Percentiles rank a stretch among this genome's conserved stretches.
These are phyloP conservation scores for Alternaria arborescens DNA, from an alignment of 2,329 filamentous ascomycete genomes.

Conservation along the genomic window DNA sequence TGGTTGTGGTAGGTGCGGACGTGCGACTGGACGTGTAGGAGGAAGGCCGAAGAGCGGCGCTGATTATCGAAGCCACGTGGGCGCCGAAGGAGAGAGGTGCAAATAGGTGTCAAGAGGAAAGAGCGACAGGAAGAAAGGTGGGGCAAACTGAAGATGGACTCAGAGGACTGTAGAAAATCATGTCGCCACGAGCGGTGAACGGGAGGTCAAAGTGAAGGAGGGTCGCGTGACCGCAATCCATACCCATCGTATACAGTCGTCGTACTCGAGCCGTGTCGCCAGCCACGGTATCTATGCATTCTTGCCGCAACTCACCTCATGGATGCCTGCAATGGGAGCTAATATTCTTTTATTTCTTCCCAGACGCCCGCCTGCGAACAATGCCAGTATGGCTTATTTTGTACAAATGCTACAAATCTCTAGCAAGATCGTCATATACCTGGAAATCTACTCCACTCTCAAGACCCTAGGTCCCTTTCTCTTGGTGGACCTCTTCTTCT, in stretches of 20 bases:
- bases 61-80: constrained; percentile 9
- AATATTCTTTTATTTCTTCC: constrained; percentile 39
- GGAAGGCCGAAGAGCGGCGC: constrained; percentile 20
- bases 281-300: background rate
- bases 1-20: constrained; percentile 23
- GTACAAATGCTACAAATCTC: constrained; percentile 37
- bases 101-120: background rate
- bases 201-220: constrained; percentile 22
- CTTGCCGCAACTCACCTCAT: constrained; percentile 6
- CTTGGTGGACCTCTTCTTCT: constrained; percentile 81
- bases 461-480: constrained; percentile 76
- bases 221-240: background rate
- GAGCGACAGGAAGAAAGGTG: constrained; percentile 1
- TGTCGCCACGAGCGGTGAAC: background rate
- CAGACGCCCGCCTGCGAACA: constrained; percentile 38
- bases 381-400: constrained; percentile 32
- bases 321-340: constrained; percentile 4
- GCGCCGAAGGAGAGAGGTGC: constrained; percentile 7
- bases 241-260: background rate
- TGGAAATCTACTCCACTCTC: constrained; percentile 69
- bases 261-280: background rate
- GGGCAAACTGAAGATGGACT: background rate
- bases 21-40: constrained; percentile 13
- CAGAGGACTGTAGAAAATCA: background rate
- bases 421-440: constrained; percentile 19